Percentiles rank a stretch among this genome's conserved stretches.
These are phyloP conservation scores for Paramarasmius palmivorus DNA, from an alignment of 1,284 basidiomycete species.

Conservation along the genomic window DNA sequence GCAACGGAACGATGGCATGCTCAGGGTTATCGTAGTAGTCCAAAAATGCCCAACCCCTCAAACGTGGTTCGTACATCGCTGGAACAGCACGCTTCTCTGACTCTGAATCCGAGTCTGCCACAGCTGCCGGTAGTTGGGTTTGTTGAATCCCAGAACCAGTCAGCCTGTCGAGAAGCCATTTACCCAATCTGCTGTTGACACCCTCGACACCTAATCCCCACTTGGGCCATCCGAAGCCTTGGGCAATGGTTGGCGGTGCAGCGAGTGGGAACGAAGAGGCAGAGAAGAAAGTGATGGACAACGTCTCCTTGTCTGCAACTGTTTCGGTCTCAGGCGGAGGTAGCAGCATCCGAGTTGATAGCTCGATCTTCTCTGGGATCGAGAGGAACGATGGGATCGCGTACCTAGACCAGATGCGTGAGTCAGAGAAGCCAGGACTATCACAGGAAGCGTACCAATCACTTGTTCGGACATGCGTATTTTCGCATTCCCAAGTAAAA, in stretches of 20 bases:
- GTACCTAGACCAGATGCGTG: slow-evolving; percentile 55
- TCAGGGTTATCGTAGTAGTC: slow-evolving; percentile 69
- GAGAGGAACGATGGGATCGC: slow-evolving; percentile 71
- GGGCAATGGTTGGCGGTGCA: slow-evolving; percentile 70
- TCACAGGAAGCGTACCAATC: slow-evolving; percentile 66
- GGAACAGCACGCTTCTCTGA: slow-evolving; percentile 18
- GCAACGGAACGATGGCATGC: slow-evolving; percentile 56
- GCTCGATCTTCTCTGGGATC: slow-evolving; percentile 75
- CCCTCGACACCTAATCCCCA: slow-evolving; percentile 78
- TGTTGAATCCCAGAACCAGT: background rate
- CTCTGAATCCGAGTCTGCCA: slow-evolving; percentile 11
- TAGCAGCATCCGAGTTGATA: slow-evolving; percentile 55
- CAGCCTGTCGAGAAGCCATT: slow-evolving; percentile 66
- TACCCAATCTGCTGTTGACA: slow-evolving; percentile 71
- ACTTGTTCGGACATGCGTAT: slow-evolving; percentile 69
- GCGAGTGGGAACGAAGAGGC: slow-evolving; percentile 81
- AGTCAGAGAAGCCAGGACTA: slow-evolving; percentile 3
- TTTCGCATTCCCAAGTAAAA: slow-evolving; percentile 75
- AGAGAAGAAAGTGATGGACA: slow-evolving; percentile 79
- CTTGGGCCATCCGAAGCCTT: slow-evolving; percentile 78
- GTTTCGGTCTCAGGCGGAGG: slow-evolving; percentile 35
- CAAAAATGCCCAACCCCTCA: slow-evolving; percentile 72
- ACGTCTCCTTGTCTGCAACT: slow-evolving; percentile 33
- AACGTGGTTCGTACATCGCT: slow-evolving; percentile 32
- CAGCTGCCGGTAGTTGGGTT: slow-evolving; percentile 18